Conservation (phyloP, 768 basidiomycete genomes). For the Rhizopogon salebrosus region DNA sequence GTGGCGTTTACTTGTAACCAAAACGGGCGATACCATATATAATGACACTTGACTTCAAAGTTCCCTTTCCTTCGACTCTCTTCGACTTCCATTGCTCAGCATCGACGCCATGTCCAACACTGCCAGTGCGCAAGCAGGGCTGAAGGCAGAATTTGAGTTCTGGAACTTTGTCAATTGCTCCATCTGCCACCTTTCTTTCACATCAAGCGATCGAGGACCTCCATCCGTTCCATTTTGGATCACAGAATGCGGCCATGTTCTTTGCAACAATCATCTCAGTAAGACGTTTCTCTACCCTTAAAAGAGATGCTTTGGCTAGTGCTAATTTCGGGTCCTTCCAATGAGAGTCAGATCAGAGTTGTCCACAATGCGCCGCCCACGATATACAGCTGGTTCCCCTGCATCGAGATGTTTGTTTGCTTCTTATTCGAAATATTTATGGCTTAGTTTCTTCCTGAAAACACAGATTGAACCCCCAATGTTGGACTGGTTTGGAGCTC, state of each 20-base stretch:
- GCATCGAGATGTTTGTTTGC: slow-evolving; percentile 57
- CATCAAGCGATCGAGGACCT: slow-evolving; percentile 39
- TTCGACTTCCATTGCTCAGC: background rate
- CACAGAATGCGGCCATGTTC: slow-evolving; percentile 81
- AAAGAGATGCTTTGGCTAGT: slow-evolving; percentile 10
- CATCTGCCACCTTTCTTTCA: slow-evolving; percentile 65
- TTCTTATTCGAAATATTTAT: background rate
- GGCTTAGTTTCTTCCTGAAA: slow-evolving; percentile 1
- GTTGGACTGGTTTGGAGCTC: slow-evolving; percentile 73
- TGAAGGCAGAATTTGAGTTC: slow-evolving; percentile 45
- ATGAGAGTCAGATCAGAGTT: slow-evolving; percentile 68
- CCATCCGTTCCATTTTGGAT: slow-evolving; percentile 79
- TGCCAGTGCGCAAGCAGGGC: slow-evolving; percentile 4
- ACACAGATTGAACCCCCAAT: slow-evolving; percentile 76
- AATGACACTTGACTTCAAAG: no score
- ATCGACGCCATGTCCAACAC: background rate
- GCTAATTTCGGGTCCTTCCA: background rate
- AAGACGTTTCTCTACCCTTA: slow-evolving; percentile 12
- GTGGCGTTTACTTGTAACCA: background rate
- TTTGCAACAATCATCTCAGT: slow-evolving; percentile 88
- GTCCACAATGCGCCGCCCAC: slow-evolving; percentile 59
- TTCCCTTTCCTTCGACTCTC: no score
- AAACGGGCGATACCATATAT: background rate
- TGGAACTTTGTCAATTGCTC: slow-evolving; percentile 79
- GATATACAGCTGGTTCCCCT: slow-evolving; percentile 67